Evolutionary conservation across 1,284 basidiomycete species (phyloP), one percentile per base, ranked within the genome.

Genomic region (Tetrapyrgos nigripes): DNA sequence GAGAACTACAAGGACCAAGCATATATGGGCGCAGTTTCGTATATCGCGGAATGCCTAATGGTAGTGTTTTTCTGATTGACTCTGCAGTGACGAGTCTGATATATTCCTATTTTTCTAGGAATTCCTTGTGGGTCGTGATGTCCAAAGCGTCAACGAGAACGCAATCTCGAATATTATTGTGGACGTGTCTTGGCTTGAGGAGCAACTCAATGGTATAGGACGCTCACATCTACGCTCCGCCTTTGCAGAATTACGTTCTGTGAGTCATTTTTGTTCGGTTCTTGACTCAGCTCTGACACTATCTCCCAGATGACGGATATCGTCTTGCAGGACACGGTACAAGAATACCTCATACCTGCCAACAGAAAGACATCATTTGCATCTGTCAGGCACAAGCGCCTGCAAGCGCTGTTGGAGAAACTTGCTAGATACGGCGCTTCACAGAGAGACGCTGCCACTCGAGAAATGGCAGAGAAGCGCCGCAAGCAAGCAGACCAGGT

Each of bases 31-130:
- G 96, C 97, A 13, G 83, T 97, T 40, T 79, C 83, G 31, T 93
- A 97, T 69, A 93, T 98, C 57, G 91, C 94, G 0, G 85, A 89
- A 55, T 92, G 90, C 64, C 79, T 99, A 33, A 91, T 96, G 87
- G 96, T 94, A 28, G 19, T 47, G 11, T 48, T 9, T 26, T 14
- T 2, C 4, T 5, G 47, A 58, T 51, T 43, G 3, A 48, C 19
- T n/a, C 8, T 43, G 14, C 23, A 43, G 13, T 37, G 17, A 49
- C 17, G 13, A n/a, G 9, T 29, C 48, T 50, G 37, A 29, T 45
- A 51, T 49, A 52, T n/a, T n/a, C n/a, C 28, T 49, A 55, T 50
- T 51, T 54, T 58, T 45, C 0, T 67, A 97, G 93, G 86, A 89
- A 50, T 93, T 94, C 70, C 75, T 94, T 65, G 84, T 88, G 24